Base-by-base conservation (phyloP, 1,139 yeast genomes). In the Hansenula lynferdii region DNA sequence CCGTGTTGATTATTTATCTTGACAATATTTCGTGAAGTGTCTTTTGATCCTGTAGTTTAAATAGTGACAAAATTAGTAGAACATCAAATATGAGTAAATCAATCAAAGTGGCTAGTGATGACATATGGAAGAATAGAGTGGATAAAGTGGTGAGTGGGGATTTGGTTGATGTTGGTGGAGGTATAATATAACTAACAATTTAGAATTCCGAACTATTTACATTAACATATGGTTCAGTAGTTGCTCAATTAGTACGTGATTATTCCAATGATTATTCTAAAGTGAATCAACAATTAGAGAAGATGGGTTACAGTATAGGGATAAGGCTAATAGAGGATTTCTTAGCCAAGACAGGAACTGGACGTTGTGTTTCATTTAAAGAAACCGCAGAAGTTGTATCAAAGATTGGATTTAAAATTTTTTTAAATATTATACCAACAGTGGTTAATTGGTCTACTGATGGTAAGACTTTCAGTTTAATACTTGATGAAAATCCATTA, bases 291-390 rank as follows among this genome's bases (percentile, higher is more conserved):
- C 95, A 90, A 57, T 68, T 94, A 36, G 96, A 82, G 53, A 76
- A 77, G 48, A 92, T 94, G 97, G 99, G 99, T 1, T 86, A 87
- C 60, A 89, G 86, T 59, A 94, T 94, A 36, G 99, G 99, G 1
- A 67, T 87, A 38, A 67, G 99, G 47, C 64, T 94, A 45, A 85
- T 94, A 40, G 99, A 92, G 56, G 99, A 92, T 59, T 89, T 90
- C 54, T 67, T 92, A 31, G 95, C 97, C 30, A 80, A 85, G 52
- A 80, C 96, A 0, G 92, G 89, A 11, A 70, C 85, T 2, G 85
- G 86, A 34, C 68, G 98, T 45, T 92, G 99, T 60, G 72, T 72
- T 28, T 73, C 78, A 29, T 81, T 92, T 62, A 75, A 77, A 42
- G 97, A 86, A 48, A 90, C 97, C 0, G 90, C 95, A 4, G 97